Base-by-base conservation (phyloP, 331 rosid genomes). In the Malus hybrid region DNA sequence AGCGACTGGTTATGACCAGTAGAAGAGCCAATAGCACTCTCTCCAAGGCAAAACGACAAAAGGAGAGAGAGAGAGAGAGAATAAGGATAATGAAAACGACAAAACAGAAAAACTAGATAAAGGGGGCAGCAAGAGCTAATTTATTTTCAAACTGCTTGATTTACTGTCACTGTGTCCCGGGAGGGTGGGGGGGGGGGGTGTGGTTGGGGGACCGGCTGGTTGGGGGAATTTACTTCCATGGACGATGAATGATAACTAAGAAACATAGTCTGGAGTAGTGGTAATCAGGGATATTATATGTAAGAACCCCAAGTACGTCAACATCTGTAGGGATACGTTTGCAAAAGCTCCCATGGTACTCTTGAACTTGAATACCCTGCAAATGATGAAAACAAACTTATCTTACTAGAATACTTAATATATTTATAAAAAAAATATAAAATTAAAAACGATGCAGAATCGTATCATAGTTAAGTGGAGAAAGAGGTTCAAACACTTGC, bases 301-400 rank as follows among this genome's bases (percentile, higher is more conserved):
- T 81, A 88, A 90, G 28, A 52, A 95, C 99, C 97, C 97, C 99
- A 24, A 96, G 92, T 69, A 92, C 80, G 84, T 90, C 99, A 11
- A 95, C 93, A 83, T 95, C 99, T 32, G 97, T 95, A 42, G 99
- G 97, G 78, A 89, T 89, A 77, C 93, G 97, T 84, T 85, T 95
- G 84, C 97, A 95, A 72, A 92, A 92, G 87, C 89, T 95, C 52
- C 97, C 97, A 80, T 71, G 74, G 87, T 95, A 95, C 67, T 90
- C 97, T 78, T 95, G 96, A 78, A 95, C 97, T 92, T 95, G 96
- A 77, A 92, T 92, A 68, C 99, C 99, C 97, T 95, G 86, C 50
- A 52, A 64, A 82, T 84, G 64, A 70, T 54, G 75, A 52, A 50
- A 76, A 65, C 31, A 77, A 77, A 54, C 69, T 80, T 56, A 78